Evolutionary conservation across 305 asterid genomes (phyloP), one percentile per base, ranked within the genome.

Genomic region (Caryopteris hybrid): DNA sequence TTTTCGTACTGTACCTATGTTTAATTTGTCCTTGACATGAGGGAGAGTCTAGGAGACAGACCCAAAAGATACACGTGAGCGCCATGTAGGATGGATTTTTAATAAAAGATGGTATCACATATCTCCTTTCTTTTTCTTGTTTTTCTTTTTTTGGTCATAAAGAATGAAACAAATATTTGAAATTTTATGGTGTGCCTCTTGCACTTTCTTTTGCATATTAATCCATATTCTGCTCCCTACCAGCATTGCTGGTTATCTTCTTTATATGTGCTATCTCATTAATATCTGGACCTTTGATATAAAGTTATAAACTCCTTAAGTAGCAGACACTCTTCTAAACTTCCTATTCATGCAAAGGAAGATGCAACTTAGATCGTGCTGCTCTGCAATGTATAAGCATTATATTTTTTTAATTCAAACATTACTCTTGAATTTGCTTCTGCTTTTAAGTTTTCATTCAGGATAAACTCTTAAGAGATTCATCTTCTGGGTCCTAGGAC

Each of bases 401-500:
- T 13, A 20, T 9, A 31, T 27, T 27, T 58, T 23, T 17, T 66
- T 16, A 14, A 39, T 48, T 43, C 43, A 34, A 46, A 31, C 41
- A 22, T 13, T 21, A 21, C n/a, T 64, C 42, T 33, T 64, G 52
- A 34, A 22, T 34, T 46, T 29, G 10, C 12, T 55, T 23, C n/a
- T 22, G 29, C 41, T 46, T 39, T 43, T 38, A 36, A 38, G 29
- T 57, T 47, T 72, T 38, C 20, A 7, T 18, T 9, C 43, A 36
- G 51, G 31, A 56, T 47, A 2, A 29, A 22, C 21, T 34, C 18
- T 42, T 38, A 9, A 3, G 27, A 42, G 27, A 18, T 61, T 39
- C 59, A 27, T 61, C 52, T 60, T 34, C 14, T 1, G 48, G 64
- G 22, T 66, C 64, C 23, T 50, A 23, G 64, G 57, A 53, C 54